Conservation (phyloP, 2,329 filamentous ascomycete species). For the Orbilia javanica region DNA sequence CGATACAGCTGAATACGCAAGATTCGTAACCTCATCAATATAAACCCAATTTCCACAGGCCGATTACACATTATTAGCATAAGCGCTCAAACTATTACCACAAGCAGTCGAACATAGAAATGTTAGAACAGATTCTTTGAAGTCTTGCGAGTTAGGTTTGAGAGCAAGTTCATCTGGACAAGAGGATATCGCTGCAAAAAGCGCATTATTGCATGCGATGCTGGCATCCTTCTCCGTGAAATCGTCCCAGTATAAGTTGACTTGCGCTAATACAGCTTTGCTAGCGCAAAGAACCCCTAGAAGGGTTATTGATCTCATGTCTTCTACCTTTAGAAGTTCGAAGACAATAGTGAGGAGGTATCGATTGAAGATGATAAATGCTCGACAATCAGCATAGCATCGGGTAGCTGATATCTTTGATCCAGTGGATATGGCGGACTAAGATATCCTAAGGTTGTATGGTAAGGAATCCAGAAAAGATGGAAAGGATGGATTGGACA, state of each 20-base stretch:
- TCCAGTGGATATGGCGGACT: slow-evolving; percentile 2
- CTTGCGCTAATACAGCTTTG: slow-evolving; percentile 38
- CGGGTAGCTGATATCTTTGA: slow-evolving; percentile 27
- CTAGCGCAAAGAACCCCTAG: slow-evolving; percentile 38
- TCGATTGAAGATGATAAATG: slow-evolving; percentile 2
- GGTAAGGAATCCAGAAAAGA: no score
- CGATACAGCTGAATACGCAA: slow-evolving; percentile 49
- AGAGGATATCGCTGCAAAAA: slow-evolving; percentile 44
- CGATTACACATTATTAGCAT: slow-evolving; percentile 35
- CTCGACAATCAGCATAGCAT: slow-evolving; percentile 32
- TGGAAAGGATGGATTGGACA: no score
- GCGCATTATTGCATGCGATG: slow-evolving; percentile 40
- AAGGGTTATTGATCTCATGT: slow-evolving; percentile 40
- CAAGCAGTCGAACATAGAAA: slow-evolving; percentile 41
- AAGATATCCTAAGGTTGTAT: slow-evolving; percentile 2
- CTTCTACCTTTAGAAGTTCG: slow-evolving; percentile 22
- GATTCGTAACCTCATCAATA: slow-evolving; percentile 42
- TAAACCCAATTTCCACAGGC: slow-evolving; percentile 44
- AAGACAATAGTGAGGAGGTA: slow-evolving; percentile 27
- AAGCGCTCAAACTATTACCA: slow-evolving; percentile 32
- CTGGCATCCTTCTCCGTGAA: slow-evolving; percentile 44
- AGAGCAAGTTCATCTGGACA: slow-evolving; percentile 44
- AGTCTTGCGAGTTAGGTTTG: slow-evolving; percentile 39
- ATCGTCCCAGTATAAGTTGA: slow-evolving; percentile 42
- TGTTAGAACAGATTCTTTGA: slow-evolving; percentile 34